A percentile compares a stretch with the other conserved stretches of the same genome.
These are phyloP conservation scores for Penicillium crustosum DNA, from an alignment of 2,329 filamentous ascomycete species.

Conservation along the genomic window DNA sequence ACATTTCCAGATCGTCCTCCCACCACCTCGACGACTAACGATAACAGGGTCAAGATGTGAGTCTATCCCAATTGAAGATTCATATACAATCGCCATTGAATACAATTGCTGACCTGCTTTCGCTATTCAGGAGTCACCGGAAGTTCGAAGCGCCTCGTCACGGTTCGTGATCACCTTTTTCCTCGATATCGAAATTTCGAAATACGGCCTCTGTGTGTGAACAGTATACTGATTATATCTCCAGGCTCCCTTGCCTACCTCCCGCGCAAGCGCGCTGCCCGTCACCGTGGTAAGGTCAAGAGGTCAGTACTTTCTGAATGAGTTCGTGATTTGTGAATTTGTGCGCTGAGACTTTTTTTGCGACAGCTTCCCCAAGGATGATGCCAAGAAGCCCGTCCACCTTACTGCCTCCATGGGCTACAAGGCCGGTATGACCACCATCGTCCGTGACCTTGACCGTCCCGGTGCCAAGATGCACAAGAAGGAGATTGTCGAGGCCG, in stretches of 20 bases:
- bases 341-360: conserved; percentile 33
- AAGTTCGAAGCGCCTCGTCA: conserved; percentile 89
- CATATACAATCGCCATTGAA: conserved; percentile 9
- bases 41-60: conserved; percentile 51
- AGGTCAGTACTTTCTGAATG: conserved; percentile 61
- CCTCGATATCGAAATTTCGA: conserved; percentile 41
- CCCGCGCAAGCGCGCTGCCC: conserved; percentile 86
- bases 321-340: conserved; percentile 15
- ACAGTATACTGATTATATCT: conserved; percentile 34
- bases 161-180: conserved; percentile 79
- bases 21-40: conserved; percentile 49
- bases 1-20: conserved; percentile 42
- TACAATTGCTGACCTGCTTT: conserved; percentile 30
- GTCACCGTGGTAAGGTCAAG: conserved; percentile 98
- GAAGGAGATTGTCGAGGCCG: conserved; percentile 92
- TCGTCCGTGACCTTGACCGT: conserved; percentile 98
- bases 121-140: conserved; percentile 54
- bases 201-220: conserved; percentile 25
- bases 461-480: conserved; percentile 99
- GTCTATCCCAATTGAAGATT: conserved; percentile 22
- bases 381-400: conserved; percentile 99
- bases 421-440: conserved; percentile 99
- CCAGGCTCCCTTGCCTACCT: conserved; percentile 75
- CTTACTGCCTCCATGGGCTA: conserved; percentile 98
- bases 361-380: conserved; percentile 97